A percentile compares a stretch with the other conserved stretches of the same genome.
Evolutionary conservation across 495 filamentous ascomycete species (phyloP).

Genomic region (Trichocladium uniseriatum): DNA sequence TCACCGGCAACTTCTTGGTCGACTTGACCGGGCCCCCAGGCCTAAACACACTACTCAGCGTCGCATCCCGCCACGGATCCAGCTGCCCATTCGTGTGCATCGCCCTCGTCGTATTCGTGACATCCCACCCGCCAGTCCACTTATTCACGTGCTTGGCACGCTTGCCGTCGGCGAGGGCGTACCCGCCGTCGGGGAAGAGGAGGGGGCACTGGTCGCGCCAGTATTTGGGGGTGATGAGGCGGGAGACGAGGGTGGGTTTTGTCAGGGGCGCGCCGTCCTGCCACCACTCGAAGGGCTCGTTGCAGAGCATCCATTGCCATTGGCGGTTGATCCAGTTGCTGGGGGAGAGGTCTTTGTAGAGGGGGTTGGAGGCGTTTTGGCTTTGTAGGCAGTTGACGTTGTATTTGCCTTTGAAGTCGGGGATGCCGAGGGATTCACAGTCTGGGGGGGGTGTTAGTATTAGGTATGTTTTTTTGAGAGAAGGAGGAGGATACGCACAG

Average conservation of each 20-base stretch:
- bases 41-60: conserved; percentile 29
- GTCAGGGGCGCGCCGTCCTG: conserved; percentile 42
- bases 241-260: conserved; percentile 43
- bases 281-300: conserved; percentile 45
- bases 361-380: conserved; percentile 45
- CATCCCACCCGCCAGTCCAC: conserved; percentile 50
- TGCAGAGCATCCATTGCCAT: conserved; percentile 59
- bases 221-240: conserved; percentile 47
- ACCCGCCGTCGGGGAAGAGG: conserved; percentile 51
- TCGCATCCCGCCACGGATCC: conserved; percentile 38
- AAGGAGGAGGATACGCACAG: conserved; percentile 3
- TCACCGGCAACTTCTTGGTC: conserved; percentile 26
- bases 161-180: conserved; percentile 42
- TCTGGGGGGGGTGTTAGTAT: conserved; percentile 2
- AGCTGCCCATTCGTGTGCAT: conserved; percentile 51
- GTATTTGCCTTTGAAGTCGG: conserved; percentile 42
- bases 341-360: conserved; percentile 47
- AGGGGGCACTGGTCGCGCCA: conserved; percentile 51
- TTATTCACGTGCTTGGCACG: conserved; percentile 48
- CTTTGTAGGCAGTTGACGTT: conserved; percentile 47
- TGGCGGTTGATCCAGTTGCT: conserved; percentile 46
- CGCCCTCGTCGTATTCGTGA: conserved; percentile 45
- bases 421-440: conserved; percentile 23
- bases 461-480: neutral
- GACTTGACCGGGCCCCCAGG: conserved; percentile 34